Evolutionary conservation across 176 grass and related monocot species (phyloP), one percentile per base, ranked within the genome.

Genomic region (Canna indica): DNA sequence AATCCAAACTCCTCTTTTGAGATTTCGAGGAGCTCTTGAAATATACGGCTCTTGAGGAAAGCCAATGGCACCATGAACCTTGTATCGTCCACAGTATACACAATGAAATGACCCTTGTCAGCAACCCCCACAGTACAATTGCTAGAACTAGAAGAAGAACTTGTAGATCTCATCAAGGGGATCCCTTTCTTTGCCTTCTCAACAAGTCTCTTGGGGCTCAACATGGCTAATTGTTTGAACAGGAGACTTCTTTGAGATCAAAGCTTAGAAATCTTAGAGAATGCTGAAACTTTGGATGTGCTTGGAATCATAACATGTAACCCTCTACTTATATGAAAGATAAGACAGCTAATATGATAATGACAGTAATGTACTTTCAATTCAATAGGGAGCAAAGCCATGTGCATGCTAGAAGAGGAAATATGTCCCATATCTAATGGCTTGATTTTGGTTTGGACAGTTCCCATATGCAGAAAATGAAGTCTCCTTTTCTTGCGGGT

Each of bases 1-100:
- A 64, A 22, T 64, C 61, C 61, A 20, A 64, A 64, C 61, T 64
- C 61, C 61, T 64, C 61, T 7, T 33, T 31, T 8, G 61, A 64
- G 1, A 64, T 22, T 31, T 34, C 22, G 16, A 64, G 61, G 30
- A 64, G 61, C 32, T 64, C 61, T 35, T 64, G 31, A 34, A 64
- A 64, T 28, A 64, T 33, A 20, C 5, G 10, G 61, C 31, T 64
- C 17, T 64, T 35, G 22, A 64, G 31, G 61, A 35, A 33, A 7
- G 25, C 31, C 15, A 64, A 25, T 22, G 61, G 61, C 31, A 64
- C 61, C 61, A 35, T 64, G 61, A 64, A 64, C 29, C 61, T 64
- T 17, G 61, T 35, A 0, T 34, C 61, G 25, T 64, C 61, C 16
- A 64, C 29, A 9, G 61, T 33, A 31, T 34, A 34, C 31, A 35